phyloP scores from a whole-genome alignment of 2,329 filamentous ascomycete genomes.

The Fusarium staphyleae region DNA sequence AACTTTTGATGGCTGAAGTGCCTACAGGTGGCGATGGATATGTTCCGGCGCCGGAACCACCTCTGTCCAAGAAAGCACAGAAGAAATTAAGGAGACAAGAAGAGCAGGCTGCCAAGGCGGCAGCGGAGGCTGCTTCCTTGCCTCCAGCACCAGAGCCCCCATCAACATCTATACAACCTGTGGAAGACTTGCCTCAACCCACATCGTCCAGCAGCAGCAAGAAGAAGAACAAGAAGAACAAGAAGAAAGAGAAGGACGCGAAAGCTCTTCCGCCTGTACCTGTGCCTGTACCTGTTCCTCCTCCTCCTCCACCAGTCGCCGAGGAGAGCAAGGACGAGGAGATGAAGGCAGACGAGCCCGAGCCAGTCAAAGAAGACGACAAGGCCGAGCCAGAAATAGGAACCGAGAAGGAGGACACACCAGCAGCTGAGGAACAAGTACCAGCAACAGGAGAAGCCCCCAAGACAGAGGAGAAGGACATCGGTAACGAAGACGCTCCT shows the following conservation, averaged over 20 bases:
- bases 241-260: slow-evolving; percentile 32
- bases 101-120: slow-evolving; percentile 12
- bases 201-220: slow-evolving; percentile 26
- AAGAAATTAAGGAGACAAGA: slow-evolving; percentile 30
- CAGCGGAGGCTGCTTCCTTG: slow-evolving; percentile 11
- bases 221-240: slow-evolving; percentile 39
- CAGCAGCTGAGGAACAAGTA: slow-evolving; percentile 13
- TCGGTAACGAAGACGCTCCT: slow-evolving; percentile 10
- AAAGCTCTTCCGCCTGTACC: slow-evolving; percentile 8
- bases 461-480: slow-evolving; percentile 13
- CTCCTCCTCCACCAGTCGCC: slow-evolving; percentile 8
- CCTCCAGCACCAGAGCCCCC: slow-evolving; percentile 22
- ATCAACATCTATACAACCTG: slow-evolving; percentile 10
- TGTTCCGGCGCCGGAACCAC: slow-evolving; percentile 8
- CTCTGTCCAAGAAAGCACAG: slow-evolving; percentile 32
- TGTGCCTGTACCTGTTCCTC: slow-evolving; percentile 5
- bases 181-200: slow-evolving; percentile 10
- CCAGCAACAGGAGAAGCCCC: slow-evolving; percentile 2
- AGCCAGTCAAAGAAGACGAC: slow-evolving; percentile 21
- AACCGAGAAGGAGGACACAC: slow-evolving; percentile 6
- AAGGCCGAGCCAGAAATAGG: slow-evolving; percentile 14
- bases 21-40: slow-evolving; percentile 22
- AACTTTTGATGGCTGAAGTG: background rate
- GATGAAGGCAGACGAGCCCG: slow-evolving; percentile 20
- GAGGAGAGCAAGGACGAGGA: slow-evolving; percentile 27